Percentiles rank a stretch among this genome's conserved stretches.
Evolutionary conservation across 805 yeast species (phyloP).

Genomic region (Saccharomyces paradoxus): DNA sequence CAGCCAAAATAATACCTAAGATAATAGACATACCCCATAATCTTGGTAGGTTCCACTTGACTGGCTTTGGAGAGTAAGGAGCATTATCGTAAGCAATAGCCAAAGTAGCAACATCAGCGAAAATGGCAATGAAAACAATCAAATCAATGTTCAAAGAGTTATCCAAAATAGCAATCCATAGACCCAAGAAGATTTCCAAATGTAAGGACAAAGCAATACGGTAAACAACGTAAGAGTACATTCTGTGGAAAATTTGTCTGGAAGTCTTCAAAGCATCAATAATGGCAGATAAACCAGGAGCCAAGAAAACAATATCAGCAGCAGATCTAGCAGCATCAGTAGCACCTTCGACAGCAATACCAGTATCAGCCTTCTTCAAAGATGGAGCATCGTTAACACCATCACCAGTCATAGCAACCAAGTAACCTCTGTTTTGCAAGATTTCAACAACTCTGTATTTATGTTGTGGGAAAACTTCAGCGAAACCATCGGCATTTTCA

Average conservation of each 20-base stretch:
- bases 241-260: slow-evolving; percentile 96
- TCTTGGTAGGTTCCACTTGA: slow-evolving; percentile 94
- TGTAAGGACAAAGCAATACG: slow-evolving; percentile 94
- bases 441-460: slow-evolving; percentile 93
- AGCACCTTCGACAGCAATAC: slow-evolving; percentile 98
- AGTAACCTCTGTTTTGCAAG: slow-evolving; percentile 90
- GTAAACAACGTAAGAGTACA: slow-evolving; percentile 96
- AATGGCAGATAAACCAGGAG: slow-evolving; percentile 92
- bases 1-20: slow-evolving; percentile 77
- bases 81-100: slow-evolving; percentile 97
- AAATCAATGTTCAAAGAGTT: slow-evolving; percentile 79
- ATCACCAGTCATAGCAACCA: slow-evolving; percentile 99
- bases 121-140: slow-evolving; percentile 92
- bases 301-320: slow-evolving; percentile 91
- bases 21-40: slow-evolving; percentile 93
- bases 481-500: slow-evolving; percentile 97
- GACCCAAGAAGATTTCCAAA: slow-evolving; percentile 89
- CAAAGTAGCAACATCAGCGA: slow-evolving; percentile 94
- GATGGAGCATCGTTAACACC: slow-evolving; percentile 99
- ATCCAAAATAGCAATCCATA: slow-evolving; percentile 94
- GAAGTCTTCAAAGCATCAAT: slow-evolving; percentile 92
- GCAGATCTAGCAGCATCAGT: slow-evolving; percentile 96
- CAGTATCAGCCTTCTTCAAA: slow-evolving; percentile 89
- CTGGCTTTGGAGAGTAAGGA: slow-evolving; percentile 88
- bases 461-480: slow-evolving; percentile 98